Base-by-base conservation (phyloP, 768 basidiomycete genomes). In the Fistulinella prunicolor region DNA sequence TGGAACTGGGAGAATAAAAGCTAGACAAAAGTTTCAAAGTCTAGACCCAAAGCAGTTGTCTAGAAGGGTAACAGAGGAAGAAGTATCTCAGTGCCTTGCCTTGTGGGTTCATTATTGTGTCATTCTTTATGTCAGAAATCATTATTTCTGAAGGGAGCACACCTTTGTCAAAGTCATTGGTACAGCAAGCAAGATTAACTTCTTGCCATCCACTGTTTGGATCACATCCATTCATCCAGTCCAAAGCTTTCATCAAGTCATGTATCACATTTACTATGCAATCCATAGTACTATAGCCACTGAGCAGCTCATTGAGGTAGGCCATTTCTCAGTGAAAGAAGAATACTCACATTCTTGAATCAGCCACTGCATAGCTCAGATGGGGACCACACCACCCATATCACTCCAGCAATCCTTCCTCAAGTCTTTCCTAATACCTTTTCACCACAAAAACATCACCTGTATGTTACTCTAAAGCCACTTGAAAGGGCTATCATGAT, bases 1-100 rank as follows among this genome's bases (percentile, higher is more conserved):
- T 47, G 75, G 75, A 4, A 70, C 69, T 23, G 67, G 66, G 16
- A 54, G 36, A 4, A 59, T 67, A 22, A 7, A 4, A 16, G 65
- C 48, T 19, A 19, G 38, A 0, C 55, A 49, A 19, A n/a, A 13
- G 0, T 17, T 55, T 22, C 9, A 6, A 8, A 50, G 41, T 6
- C 3, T 51, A 0, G 0, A n/a, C 3, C 8, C 22, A 7, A 9
- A 6, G 24, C 39, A 29, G 17, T 21, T 17, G 9, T 30, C 43
- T 29, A 4, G 8, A 29, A 46, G 53, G 23, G 40, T 9, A 34
- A 56, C 57, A 37, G 16, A 48, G 10, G 21, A 51, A n/a, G 63
- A 67, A 38, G 47, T 0, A 13, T 12, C 30, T 12, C 49, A 22
- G 22, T 46, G 0, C 12, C 0, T 1, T 5, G 39, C 53, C 28